These are phyloP conservation scores for Fusarium sp. DNA, from an alignment of 2,329 filamentous ascomycete species.

Conservation along the genomic window DNA sequence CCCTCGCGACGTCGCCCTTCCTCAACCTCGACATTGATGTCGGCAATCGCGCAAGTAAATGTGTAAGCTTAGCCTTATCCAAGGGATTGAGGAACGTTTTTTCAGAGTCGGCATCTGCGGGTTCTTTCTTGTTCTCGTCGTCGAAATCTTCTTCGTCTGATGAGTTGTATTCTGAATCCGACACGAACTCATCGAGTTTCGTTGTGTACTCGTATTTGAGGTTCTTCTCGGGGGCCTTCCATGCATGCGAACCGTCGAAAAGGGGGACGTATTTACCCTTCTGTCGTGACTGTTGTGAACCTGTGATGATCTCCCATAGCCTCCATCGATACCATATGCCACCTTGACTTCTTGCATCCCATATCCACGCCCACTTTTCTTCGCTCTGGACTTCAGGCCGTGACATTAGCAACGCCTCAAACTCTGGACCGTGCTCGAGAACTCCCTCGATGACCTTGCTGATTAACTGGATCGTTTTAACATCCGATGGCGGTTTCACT, in stretches of 20 bases:
- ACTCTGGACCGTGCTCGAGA: slow-evolving; percentile 83
- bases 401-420: slow-evolving; percentile 93
- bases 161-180: slow-evolving; percentile 86
- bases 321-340: slow-evolving; percentile 95
- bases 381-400: slow-evolving; percentile 84
- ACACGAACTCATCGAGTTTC: slow-evolving; percentile 80
- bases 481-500: slow-evolving; percentile 80
- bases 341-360: slow-evolving; percentile 81
- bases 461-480: slow-evolving; percentile 83
- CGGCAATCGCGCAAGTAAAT: slow-evolving; percentile 85
- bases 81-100: slow-evolving; percentile 82
- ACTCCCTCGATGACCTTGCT: slow-evolving; percentile 88
- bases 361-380: slow-evolving; percentile 94
- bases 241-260: slow-evolving; percentile 82
- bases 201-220: slow-evolving; percentile 87
- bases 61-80: slow-evolving; percentile 84
- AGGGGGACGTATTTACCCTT: slow-evolving; percentile 70
- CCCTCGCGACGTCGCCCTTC: slow-evolving; percentile 85
- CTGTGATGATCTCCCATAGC: slow-evolving; percentile 86
- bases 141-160: slow-evolving; percentile 83
- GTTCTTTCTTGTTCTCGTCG: slow-evolving; percentile 66
- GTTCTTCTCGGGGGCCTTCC: slow-evolving; percentile 78
- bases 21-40: slow-evolving; percentile 78
- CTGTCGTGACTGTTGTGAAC: slow-evolving; percentile 60
- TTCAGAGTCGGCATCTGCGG: slow-evolving; percentile 59